Evolutionary conservation across 148 eudicot genomes (phyloP), one percentile per base, ranked within the genome.

Genomic region (Vaccinium myrtillus): DNA sequence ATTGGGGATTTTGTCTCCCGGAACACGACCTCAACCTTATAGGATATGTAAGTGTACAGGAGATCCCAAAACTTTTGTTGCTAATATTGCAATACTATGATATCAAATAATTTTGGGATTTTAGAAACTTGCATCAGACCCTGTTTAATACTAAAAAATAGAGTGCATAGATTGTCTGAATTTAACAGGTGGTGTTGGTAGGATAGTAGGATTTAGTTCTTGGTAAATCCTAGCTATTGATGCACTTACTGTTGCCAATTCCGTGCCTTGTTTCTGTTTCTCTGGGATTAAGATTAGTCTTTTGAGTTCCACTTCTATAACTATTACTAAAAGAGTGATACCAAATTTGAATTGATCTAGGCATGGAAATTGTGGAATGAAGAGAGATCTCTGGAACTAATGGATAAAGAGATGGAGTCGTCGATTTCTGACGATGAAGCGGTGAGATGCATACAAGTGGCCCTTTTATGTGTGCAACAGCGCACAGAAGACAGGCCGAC

Each of bases 311-410:
- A 27, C 11, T 13, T 16, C 5, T 27, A 67, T 27, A 25, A 63
- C 11, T 61, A n/a, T 43, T 43, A 25, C 70, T 65, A 65, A 65
- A 25, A 67, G 36, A 69, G 10, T 5, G 39, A 69, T 9, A 69
- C 74, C 39, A 69, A 27, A 69, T 27, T 69, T 27, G 39, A 73
- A 32, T 73, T 73, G 77, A 13, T 74, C 27, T 27, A 87, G 89
- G 87, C 88, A 76, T 87, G 91, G 91, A 85, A 74, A 77, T 50
- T 84, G 16, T 85, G 89, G 89, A 76, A 11, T 48, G 87, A 85
- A 77, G 82, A 86, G 50, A 82, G 12, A 14, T 77, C 87, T 23
- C 70, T 14, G 21, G 43, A 74, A 53, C 65, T 80, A 18, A 56
- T 83, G 71, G 80, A 86, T 80, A 11, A 39, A 49, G 21, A 15